phyloP scores from a whole-genome alignment of 2,329 filamentous ascomycete genomes.

The Alternaria sp. region DNA sequence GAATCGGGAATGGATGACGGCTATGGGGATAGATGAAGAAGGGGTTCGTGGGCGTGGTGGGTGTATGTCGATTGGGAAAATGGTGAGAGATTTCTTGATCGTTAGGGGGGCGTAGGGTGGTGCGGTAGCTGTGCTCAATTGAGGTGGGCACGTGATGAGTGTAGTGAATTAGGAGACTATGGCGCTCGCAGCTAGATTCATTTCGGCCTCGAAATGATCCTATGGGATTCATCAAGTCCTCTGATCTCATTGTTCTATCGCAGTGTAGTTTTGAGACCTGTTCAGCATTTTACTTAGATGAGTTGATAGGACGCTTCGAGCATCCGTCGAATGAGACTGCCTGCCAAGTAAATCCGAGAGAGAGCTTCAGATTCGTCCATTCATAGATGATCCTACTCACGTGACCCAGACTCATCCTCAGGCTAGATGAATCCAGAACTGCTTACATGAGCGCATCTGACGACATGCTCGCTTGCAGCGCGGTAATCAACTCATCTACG shows the following conservation, averaged over 20 bases:
- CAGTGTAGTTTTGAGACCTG: too few relatives aligned
- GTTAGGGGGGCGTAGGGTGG: too few relatives aligned
- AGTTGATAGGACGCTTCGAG: neutral
- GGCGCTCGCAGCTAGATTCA: neutral
- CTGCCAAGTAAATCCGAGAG: neutral
- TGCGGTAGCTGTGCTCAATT: neutral
- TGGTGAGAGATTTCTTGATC: neutral
- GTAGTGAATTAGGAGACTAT: neutral
- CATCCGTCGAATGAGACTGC: neutral
- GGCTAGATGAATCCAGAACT: neutral
- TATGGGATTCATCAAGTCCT: too few relatives aligned
- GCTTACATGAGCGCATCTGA: constrained; percentile 1
- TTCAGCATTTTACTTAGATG: too few relatives aligned
- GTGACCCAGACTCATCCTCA: neutral
- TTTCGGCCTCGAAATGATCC: neutral
- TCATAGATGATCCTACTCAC: neutral
- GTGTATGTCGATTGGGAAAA: neutral
- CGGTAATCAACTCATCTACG: constrained; percentile 13
- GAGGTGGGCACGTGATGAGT: neutral
- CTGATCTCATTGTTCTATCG: too few relatives aligned
- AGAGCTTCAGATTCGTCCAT: neutral
- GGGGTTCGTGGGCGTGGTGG: neutral
- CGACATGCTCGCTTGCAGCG: neutral
- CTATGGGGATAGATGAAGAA: neutral
- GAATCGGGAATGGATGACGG: neutral